Percentiles rank a stretch among this genome's conserved stretches.
Conservation (phyloP, 352 stramenopile genomes). For the Phytophthora constricta region DNA sequence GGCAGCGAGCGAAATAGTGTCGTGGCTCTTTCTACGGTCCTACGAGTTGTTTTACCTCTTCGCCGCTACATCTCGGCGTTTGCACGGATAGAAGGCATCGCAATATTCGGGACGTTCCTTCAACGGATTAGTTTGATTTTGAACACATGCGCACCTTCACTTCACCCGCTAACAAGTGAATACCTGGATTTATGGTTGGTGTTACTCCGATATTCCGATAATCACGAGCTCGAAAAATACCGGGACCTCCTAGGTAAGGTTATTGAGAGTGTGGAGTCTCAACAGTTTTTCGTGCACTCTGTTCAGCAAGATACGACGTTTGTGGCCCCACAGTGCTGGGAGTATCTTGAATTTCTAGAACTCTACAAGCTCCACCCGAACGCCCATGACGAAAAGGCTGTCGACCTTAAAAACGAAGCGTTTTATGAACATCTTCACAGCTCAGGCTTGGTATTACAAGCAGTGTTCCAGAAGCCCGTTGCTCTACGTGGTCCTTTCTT, state of each 20-base stretch:
- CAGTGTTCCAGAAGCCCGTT: slow-evolving; percentile 33
- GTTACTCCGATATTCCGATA: slow-evolving; percentile 53
- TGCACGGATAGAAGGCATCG: slow-evolving; percentile 45
- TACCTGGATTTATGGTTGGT: slow-evolving; percentile 56
- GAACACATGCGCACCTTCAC: slow-evolving; percentile 42
- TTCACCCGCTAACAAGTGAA: slow-evolving; percentile 34
- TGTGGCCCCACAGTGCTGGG: slow-evolving; percentile 36
- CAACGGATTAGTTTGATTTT: slow-evolving; percentile 58
- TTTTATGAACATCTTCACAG: slow-evolving; percentile 33
- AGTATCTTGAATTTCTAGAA: slow-evolving; percentile 41
- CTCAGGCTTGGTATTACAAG: slow-evolving; percentile 29
- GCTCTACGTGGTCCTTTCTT: slow-evolving; percentile 45
- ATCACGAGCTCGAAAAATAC: slow-evolving; percentile 59
- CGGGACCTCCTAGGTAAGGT: slow-evolving; percentile 44
- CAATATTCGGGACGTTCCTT: slow-evolving; percentile 46
- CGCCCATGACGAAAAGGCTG: slow-evolving; percentile 29
- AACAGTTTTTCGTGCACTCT: slow-evolving; percentile 28
- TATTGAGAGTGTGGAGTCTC: slow-evolving; percentile 46
- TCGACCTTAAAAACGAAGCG: slow-evolving; percentile 21
- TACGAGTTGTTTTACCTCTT: slow-evolving; percentile 61
- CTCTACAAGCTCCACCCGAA: slow-evolving; percentile 33
- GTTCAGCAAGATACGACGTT: slow-evolving; percentile 28
- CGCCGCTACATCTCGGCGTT: slow-evolving; percentile 46
- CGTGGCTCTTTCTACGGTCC: slow-evolving; percentile 33
- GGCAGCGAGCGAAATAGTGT: slow-evolving; percentile 39